Evolutionary conservation across 495 filamentous ascomycete species (phyloP).

Genomic region (Penicilliopsis zonata): DNA sequence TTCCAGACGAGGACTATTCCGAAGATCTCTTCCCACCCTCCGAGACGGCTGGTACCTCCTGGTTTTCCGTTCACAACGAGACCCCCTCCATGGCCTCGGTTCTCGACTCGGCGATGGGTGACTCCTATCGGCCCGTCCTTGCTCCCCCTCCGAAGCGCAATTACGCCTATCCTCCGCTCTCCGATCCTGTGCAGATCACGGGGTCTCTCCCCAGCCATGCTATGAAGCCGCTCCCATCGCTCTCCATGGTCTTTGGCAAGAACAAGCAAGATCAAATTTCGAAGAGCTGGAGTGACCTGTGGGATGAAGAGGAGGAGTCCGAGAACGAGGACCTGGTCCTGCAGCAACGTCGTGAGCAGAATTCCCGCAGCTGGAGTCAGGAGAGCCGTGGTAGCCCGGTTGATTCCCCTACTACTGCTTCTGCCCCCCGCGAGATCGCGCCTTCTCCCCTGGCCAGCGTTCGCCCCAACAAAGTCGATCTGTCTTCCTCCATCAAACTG

Average conservation of each 20-base stretch:
- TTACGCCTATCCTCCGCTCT: slow-evolving; percentile 24
- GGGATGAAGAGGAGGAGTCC: slow-evolving; percentile 83
- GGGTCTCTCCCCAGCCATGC: slow-evolving; percentile 67
- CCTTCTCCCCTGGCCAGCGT: slow-evolving; percentile 40
- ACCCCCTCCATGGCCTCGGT: slow-evolving; percentile 72
- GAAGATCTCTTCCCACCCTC: slow-evolving; percentile 84
- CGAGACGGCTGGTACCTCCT: slow-evolving; percentile 54
- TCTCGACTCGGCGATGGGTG: slow-evolving; percentile 59
- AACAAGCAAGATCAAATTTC: slow-evolving; percentile 59
- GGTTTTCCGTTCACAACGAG: slow-evolving; percentile 57
- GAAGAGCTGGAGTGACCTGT: slow-evolving; percentile 96
- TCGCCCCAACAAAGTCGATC: slow-evolving; percentile 1
- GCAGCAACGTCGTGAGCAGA: slow-evolving; percentile 55
- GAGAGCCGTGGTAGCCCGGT: slow-evolving; percentile 51
- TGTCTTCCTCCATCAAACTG: slow-evolving; percentile 31
- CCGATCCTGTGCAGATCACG: slow-evolving; percentile 49
- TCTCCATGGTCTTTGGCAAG: slow-evolving; percentile 69
- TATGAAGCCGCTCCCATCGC: slow-evolving; percentile 48
- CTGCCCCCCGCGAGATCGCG: slow-evolving; percentile 30
- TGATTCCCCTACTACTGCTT: slow-evolving; percentile 14
- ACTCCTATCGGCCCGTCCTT: slow-evolving; percentile 55
- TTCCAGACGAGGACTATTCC: slow-evolving; percentile 70
- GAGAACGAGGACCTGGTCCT: slow-evolving; percentile 45
- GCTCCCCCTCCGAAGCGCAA: slow-evolving; percentile 31
- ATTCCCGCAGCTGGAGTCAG: slow-evolving; percentile 71